Base-by-base conservation (phyloP, 164 flowering plant species). In the Malania oleifera region DNA sequence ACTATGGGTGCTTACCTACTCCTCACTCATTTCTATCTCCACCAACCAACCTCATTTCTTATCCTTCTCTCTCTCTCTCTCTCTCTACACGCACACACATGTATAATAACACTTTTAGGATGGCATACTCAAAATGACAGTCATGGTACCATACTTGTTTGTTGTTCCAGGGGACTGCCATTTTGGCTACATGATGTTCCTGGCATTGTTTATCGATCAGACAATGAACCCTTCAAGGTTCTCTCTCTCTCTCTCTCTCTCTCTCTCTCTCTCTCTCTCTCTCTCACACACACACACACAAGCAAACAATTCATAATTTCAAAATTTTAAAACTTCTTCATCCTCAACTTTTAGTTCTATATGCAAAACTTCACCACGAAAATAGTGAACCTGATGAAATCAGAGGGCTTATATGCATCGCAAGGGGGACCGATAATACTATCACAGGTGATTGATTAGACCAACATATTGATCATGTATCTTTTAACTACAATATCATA, bases 381-480 rank as follows among this genome's bases (percentile, higher is more conserved):
- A 40, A 70, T 73, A 37, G 77, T 73, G 29, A 62, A 64, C 70
- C 15, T 76, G 74, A 73, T 76, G 77, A 67, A 72, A 15, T 64
- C 71, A 29, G 75, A 76, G 48, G 56, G 64, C 13, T 56, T 76
- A 59, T 76, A 60, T 63, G 79, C 79, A 59, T 72, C 79, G 6
- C 73, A 72, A 56, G 79, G 79, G 63, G 79, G 79, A 0, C 80
- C 80, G 14, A 76, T 76, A 8, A 76, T 76, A 26, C 59, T 76
- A 20, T 72, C 80, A 6, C 80, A 76, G 80, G 77, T 75, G 19
- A 25, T 51, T 15, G 27, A 51, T 44, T 49, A 23, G 7, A n/a
- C n/a, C n/a, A 13, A 25, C n/a, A 47, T 11, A 20, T 35, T n/a
- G n/a, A n/a, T n/a, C 40, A n/a, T 49, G 47, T 24, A 4, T 9